Conservation (phyloP, 768 basidiomycete genomes). For the Cubamyces lactineus region DNA sequence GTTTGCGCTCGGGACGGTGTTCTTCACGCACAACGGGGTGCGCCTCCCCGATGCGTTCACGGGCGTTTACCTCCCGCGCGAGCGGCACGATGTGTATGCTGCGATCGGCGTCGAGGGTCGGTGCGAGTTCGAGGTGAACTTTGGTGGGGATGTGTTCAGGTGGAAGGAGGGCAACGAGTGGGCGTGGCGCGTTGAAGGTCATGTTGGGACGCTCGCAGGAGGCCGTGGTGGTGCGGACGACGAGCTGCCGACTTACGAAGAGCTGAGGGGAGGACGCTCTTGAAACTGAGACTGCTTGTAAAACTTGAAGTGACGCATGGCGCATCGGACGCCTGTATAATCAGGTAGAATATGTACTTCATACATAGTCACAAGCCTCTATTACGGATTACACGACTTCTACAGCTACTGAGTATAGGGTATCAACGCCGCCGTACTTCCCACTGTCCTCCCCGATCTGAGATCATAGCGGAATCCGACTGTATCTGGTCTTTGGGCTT, state of each 20-base stretch:
- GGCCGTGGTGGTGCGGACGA: slow-evolving; percentile 42
- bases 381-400: slow-evolving; percentile 8
- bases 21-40: slow-evolving; percentile 67
- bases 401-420: slow-evolving; percentile 4
- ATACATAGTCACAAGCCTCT: not conserved
- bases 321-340: not conserved
- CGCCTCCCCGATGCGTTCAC: slow-evolving; percentile 59
- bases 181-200: slow-evolving; percentile 65
- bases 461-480: not conserved
- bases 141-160: slow-evolving; percentile 52
- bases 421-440: not conserved
- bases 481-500: not conserved
- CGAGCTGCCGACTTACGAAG: slow-evolving; percentile 41
- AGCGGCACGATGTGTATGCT: slow-evolving; percentile 60
- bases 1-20: slow-evolving; percentile 52
- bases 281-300: not conserved
- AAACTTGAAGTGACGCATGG: too few species aligned
- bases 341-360: not conserved
- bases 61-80: slow-evolving; percentile 59
- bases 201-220: slow-evolving; percentile 53
- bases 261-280: slow-evolving; percentile 10
- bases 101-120: slow-evolving; percentile 56
- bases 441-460: not conserved
- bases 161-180: slow-evolving; percentile 70
- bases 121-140: slow-evolving; percentile 64